Evolutionary conservation across 2,329 filamentous ascomycete genomes (phyloP).

Genomic region (Botrytis fabae): DNA sequence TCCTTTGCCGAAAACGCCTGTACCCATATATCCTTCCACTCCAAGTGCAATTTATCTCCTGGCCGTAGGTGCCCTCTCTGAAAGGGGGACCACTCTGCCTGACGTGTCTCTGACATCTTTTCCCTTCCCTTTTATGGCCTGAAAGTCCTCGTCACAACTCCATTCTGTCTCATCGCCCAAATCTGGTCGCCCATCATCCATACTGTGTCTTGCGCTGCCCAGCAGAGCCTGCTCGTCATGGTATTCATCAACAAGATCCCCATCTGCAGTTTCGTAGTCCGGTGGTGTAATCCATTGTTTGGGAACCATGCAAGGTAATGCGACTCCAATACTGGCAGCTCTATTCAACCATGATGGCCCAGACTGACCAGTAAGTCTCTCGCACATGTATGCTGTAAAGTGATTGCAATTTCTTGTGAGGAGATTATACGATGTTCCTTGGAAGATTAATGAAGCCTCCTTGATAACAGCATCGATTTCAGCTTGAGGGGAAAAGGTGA

Average conservation of each 20-base stretch:
- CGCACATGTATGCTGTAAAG: conserved; percentile 76
- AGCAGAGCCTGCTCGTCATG: conserved; percentile 61
- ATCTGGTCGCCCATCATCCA: conserved; percentile 30
- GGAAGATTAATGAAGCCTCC: conserved; percentile 68
- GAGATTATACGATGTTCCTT: conserved; percentile 76
- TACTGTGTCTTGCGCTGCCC: conserved; percentile 38
- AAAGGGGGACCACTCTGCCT: conserved; percentile 52
- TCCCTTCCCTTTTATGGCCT: conserved; percentile 43
- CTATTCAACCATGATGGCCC: conserved; percentile 79
- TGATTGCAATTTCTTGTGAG: conserved; percentile 87
- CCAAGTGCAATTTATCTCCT: conserved; percentile 27
- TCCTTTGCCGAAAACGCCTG: conserved; percentile 27
- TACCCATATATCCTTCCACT: conserved; percentile 16
- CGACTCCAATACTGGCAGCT: conserved; percentile 79
- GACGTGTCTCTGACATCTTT: conserved; percentile 48
- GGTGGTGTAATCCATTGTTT: conserved; percentile 79
- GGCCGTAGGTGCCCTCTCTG: conserved; percentile 52
- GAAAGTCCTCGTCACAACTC: conserved; percentile 50
- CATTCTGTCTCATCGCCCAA: conserved; percentile 41
- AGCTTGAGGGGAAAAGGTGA: conserved; percentile 65
- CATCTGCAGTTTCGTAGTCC: conserved; percentile 71
- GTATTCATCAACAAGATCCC: conserved; percentile 60
- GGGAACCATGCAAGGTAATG: conserved; percentile 79
- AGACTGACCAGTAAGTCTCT: conserved; percentile 67
- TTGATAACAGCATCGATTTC: conserved; percentile 73